Conservation (phyloP, 768 basidiomycete species). For the Rhizopogon salebrosus region DNA sequence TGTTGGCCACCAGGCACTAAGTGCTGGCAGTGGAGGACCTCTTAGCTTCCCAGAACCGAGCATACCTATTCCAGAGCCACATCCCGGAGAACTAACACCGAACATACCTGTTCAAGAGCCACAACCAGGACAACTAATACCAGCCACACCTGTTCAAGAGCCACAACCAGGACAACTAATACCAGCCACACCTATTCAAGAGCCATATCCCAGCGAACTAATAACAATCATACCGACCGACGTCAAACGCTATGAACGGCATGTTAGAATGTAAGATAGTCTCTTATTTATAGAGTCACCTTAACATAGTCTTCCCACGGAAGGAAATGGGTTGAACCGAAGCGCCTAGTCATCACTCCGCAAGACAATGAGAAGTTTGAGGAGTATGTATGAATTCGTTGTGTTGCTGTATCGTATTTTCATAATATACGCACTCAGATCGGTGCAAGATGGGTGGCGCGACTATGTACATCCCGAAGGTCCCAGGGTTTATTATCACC, state of each 20-base stretch:
- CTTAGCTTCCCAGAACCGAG: too few species aligned
- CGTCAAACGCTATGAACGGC: background rate
- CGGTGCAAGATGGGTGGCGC: slow-evolving; percentile 29
- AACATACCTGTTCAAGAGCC: too few species aligned
- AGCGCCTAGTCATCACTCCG: background rate
- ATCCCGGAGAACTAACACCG: too few species aligned
- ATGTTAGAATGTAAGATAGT: background rate
- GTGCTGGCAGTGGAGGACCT: too few species aligned
- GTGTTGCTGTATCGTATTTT: background rate
- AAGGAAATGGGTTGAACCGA: background rate
- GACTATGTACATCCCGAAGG: slow-evolving; percentile 27
- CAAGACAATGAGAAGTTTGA: background rate
- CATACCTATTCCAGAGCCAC: too few species aligned
- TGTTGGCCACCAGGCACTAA: background rate
- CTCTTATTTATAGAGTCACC: background rate
- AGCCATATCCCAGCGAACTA: background rate
- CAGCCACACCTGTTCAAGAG: too few species aligned
- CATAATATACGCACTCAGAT: background rate
- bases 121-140: too few species aligned
- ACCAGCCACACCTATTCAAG: too few species aligned
- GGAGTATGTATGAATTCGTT: background rate
- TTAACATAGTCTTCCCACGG: background rate
- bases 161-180: too few species aligned
- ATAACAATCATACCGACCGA: background rate
- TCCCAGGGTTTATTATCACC: slow-evolving; percentile 18